phyloP scores from a whole-genome alignment of 2,329 filamentous ascomycete species.

The Penicillium sp. region DNA sequence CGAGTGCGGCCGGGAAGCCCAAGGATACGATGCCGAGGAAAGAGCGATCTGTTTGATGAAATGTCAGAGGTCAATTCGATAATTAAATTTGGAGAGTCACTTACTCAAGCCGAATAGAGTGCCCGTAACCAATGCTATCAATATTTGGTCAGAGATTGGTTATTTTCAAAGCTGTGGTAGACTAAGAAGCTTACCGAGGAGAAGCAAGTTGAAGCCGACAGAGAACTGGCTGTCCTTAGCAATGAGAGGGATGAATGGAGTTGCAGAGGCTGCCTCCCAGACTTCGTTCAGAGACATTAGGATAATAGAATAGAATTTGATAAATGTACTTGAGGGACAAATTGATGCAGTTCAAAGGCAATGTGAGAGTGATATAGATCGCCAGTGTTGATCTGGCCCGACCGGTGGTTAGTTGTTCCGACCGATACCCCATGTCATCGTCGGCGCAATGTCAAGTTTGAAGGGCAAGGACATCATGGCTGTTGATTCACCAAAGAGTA shows the following conservation, averaged over 20 bases:
- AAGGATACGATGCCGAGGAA: slow-evolving; percentile 72
- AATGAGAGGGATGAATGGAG: slow-evolving; percentile 77
- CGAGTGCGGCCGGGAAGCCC: slow-evolving; percentile 81
- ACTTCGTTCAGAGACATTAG: slow-evolving; percentile 74
- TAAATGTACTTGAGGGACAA: slow-evolving; percentile 5
- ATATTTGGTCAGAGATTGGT: slow-evolving; percentile 19
- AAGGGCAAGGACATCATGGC: slow-evolving; percentile 15
- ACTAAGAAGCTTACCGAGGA: slow-evolving; percentile 55
- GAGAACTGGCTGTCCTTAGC: slow-evolving; percentile 82
- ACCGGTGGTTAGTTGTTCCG: slow-evolving; percentile 16
- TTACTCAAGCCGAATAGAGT: slow-evolving; percentile 85
- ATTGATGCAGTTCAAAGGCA: slow-evolving; percentile 3
- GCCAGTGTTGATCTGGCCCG: slow-evolving; percentile 24
- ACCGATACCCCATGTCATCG: slow-evolving; percentile 11
- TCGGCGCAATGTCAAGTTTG: neutral
- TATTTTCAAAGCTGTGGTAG: slow-evolving; percentile 2
- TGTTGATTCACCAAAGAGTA: slow-evolving; percentile 36
- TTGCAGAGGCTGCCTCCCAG: slow-evolving; percentile 89
- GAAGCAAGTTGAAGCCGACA: slow-evolving; percentile 73
- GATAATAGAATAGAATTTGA: neutral
- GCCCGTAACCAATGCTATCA: slow-evolving; percentile 63
- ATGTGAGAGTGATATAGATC: neutral
- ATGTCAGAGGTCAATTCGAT: slow-evolving; percentile 12
- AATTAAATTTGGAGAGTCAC: slow-evolving; percentile 25
- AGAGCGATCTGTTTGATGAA: slow-evolving; percentile 66